Evolutionary conservation across 306 rosid genomes (phyloP).

Genomic region (Prunus davidiana): DNA sequence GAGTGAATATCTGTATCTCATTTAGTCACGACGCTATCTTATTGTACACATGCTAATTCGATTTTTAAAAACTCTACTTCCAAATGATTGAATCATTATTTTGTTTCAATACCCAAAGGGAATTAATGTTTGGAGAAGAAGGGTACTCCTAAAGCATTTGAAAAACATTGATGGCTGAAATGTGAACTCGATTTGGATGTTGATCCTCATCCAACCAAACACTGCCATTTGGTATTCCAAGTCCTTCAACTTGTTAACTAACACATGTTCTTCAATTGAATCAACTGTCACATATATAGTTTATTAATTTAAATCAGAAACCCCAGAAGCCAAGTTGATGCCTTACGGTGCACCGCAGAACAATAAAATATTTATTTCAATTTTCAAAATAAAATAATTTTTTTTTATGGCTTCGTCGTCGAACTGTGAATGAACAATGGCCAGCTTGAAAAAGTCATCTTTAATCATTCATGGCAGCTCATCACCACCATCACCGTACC

Average conservation of each 20-base stretch:
- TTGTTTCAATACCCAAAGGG: neutral
- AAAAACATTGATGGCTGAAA: neutral
- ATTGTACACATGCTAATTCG: neutral
- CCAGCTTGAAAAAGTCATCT: neutral
- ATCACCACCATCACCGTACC: neutral
- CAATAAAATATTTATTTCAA: neutral
- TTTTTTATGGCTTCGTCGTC: neutral
- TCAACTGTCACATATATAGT: neutral
- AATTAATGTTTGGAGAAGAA: neutral
- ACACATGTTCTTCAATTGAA: neutral
- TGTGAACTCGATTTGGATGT: neutral
- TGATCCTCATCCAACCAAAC: neutral
- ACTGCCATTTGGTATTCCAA: neutral
- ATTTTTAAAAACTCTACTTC: neutral
- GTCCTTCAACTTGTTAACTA: neutral
- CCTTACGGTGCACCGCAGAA: neutral
- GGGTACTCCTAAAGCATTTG: no score
- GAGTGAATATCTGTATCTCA: no score
- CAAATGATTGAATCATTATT: neutral
- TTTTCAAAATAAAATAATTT: neutral
- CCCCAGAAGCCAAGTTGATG: neutral
- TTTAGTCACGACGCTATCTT: neutral
- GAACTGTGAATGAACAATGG: neutral
- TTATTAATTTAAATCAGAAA: neutral
- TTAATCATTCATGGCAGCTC: slow-evolving; percentile 2